These are phyloP conservation scores for Claviceps citrina DNA, from an alignment of 2,329 filamentous ascomycete genomes.

Conservation along the genomic window DNA sequence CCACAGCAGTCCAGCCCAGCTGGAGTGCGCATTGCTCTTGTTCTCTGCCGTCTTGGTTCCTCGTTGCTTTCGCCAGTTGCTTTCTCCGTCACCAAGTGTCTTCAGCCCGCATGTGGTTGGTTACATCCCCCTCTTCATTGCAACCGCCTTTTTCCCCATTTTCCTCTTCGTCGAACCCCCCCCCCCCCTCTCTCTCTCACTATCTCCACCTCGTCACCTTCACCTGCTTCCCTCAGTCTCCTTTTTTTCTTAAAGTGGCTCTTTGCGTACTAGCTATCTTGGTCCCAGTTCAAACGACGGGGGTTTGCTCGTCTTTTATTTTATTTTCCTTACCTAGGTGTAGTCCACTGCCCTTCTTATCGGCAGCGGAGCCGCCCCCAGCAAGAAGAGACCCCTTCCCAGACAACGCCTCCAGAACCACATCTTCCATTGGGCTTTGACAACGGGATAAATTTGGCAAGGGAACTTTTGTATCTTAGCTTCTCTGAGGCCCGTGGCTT, in stretches of 20 bases:
- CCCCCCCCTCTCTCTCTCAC: too few relatives aligned
- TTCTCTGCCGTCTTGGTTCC: background rate
- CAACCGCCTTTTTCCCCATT: conserved; percentile 1
- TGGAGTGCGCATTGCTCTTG: conserved; percentile 3
- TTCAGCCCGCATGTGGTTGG: conserved; percentile 4
- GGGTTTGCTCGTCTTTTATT: too few relatives aligned
- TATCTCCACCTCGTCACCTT: too few relatives aligned
- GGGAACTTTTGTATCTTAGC: conserved; percentile 25
- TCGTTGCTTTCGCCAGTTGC: background rate
- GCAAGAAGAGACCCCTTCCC: conserved; percentile 4
- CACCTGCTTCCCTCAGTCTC: background rate
- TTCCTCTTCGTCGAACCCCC: background rate
- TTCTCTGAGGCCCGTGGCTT: conserved; percentile 20
- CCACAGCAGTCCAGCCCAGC: too few relatives aligned
- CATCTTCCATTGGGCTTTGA: conserved; percentile 17
- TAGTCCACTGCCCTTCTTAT: conserved; percentile 2
- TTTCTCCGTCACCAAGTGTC: background rate
- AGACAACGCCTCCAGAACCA: conserved; percentile 11
- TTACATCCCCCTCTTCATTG: conserved; percentile 5
- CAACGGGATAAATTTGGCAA: conserved; percentile 22
- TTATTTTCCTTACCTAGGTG: too few relatives aligned
- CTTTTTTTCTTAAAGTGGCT: conserved; percentile 26
- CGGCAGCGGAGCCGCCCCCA: conserved; percentile 8
- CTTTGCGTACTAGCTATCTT: conserved; percentile 34
- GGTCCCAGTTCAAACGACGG: too few relatives aligned